Conservation (phyloP, 2,329 filamentous ascomycete genomes). For the Aspergillus fumigatiaffinis region DNA sequence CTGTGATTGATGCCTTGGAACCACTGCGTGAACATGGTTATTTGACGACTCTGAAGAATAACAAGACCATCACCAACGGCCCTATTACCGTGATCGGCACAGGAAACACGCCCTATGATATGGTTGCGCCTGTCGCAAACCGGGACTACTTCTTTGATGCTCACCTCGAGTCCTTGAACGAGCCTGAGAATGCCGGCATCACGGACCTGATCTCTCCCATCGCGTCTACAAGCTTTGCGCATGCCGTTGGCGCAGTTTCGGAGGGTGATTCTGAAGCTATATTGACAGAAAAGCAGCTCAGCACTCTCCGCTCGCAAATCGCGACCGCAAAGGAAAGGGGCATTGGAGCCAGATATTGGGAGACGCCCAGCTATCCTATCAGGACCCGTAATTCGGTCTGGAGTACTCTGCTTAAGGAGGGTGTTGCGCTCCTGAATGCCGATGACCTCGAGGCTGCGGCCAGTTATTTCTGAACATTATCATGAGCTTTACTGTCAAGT, state of each 20-base stretch:
- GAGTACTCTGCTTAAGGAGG: conserved; percentile 53
- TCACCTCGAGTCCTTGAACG: conserved; percentile 45
- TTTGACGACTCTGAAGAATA: conserved; percentile 49
- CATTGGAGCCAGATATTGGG: conserved; percentile 61
- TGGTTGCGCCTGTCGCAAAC: conserved; percentile 43
- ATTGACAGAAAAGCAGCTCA: conserved; percentile 41
- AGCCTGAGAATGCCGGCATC: conserved; percentile 41
- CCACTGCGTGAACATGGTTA: conserved; percentile 53
- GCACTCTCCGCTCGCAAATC: conserved; percentile 51
- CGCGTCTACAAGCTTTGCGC: conserved; percentile 50
- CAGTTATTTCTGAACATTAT: conserved; percentile 25
- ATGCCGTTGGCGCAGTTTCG: conserved; percentile 36
- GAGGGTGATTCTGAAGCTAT: conserved; percentile 32
- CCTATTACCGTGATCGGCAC: conserved; percentile 62
- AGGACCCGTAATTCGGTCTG: conserved; percentile 57
- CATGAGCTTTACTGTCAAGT: not conserved
- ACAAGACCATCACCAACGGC: conserved; percentile 43
- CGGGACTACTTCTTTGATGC: conserved; percentile 61
- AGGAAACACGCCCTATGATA: conserved; percentile 50
- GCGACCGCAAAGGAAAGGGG: conserved; percentile 52
- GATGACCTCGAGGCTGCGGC: conserved; percentile 57
- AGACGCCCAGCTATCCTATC: conserved; percentile 57
- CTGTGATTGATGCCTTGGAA: conserved; percentile 53
- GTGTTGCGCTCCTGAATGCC: conserved; percentile 60
- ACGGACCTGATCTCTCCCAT: conserved; percentile 50